These are phyloP conservation scores for Erythrophleum fordii DNA, from an alignment of 306 rosid genomes.

Conservation along the genomic window DNA sequence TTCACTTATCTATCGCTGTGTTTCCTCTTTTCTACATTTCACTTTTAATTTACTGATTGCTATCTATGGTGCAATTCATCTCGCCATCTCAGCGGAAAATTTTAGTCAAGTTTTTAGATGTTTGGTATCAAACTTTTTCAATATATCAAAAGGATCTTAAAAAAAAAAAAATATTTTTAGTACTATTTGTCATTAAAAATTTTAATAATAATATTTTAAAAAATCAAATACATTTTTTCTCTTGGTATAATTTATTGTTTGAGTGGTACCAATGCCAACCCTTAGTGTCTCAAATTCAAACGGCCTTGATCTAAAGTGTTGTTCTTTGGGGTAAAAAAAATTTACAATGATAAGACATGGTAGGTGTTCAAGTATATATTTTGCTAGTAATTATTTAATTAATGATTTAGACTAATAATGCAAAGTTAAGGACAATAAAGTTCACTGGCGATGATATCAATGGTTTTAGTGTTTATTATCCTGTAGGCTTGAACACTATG, in stretches of 20 bases:
- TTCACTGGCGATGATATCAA: neutral
- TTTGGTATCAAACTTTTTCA: neutral
- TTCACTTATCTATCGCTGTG: conserved; percentile 13
- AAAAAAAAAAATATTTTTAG: no score
- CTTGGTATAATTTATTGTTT: neutral
- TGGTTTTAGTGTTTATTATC: neutral
- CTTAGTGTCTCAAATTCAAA: neutral
- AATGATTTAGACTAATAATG: conserved; percentile 5
- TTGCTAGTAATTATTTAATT: neutral
- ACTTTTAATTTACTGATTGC: neutral
- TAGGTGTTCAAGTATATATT: neutral
- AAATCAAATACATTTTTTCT: no score
- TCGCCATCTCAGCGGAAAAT: neutral
- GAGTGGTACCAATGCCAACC: neutral
- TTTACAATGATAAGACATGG: neutral
- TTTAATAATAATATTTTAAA: no score
- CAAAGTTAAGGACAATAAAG: neutral
- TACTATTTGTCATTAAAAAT: no score
- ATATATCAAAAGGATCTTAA: no score
- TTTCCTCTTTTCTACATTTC: neutral
- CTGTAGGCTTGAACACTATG: neutral
- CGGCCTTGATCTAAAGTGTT: neutral
- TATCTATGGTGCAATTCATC: neutral
- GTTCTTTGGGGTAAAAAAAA: neutral
- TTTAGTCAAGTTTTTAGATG: neutral